phyloP scores from a whole-genome alignment of 2,329 filamentous ascomycete genomes.

The Ophiostoma novo-ulmi region DNA sequence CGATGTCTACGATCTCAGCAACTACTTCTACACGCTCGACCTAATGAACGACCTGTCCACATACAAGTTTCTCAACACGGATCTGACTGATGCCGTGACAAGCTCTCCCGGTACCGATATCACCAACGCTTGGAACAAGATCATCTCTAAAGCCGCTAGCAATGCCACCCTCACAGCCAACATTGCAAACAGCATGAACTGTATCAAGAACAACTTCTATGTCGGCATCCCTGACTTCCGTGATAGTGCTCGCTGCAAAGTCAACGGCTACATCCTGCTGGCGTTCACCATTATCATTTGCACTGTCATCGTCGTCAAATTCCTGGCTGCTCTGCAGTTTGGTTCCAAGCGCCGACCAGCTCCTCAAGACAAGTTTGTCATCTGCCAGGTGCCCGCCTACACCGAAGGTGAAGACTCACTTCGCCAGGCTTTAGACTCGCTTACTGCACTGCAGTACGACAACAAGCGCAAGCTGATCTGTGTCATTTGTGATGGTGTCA shows the following conservation, averaged over 20 bases:
- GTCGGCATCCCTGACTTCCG: conserved; percentile 83
- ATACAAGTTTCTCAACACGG: conserved; percentile 68
- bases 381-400: conserved; percentile 95
- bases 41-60: conserved; percentile 47
- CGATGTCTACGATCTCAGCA: conserved; percentile 79
- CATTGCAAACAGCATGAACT: conserved; percentile 65
- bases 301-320: conserved; percentile 76
- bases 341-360: conserved; percentile 84
- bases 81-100: conserved; percentile 63
- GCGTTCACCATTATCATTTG: conserved; percentile 82
- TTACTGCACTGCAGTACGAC: conserved; percentile 92
- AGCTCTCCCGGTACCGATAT: conserved; percentile 77
- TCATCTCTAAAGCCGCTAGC: conserved; percentile 45
- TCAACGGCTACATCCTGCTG: conserved; percentile 87
- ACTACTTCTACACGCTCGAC: conserved; percentile 78
- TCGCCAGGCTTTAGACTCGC: conserved; percentile 85
- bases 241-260: conserved; percentile 65
- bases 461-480: conserved; percentile 97
- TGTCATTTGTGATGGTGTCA: conserved; percentile 95
- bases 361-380: conserved; percentile 97
- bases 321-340: conserved; percentile 86
- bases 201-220: conserved; percentile 78
- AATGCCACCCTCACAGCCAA: conserved; percentile 49
- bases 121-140: conserved; percentile 56
- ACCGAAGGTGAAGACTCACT: conserved; percentile 96